A percentile compares a stretch with the other conserved stretches of the same genome.
phyloP scores from a whole-genome alignment of 306 rosid species.

The Oxytropis ochrocephala region DNA sequence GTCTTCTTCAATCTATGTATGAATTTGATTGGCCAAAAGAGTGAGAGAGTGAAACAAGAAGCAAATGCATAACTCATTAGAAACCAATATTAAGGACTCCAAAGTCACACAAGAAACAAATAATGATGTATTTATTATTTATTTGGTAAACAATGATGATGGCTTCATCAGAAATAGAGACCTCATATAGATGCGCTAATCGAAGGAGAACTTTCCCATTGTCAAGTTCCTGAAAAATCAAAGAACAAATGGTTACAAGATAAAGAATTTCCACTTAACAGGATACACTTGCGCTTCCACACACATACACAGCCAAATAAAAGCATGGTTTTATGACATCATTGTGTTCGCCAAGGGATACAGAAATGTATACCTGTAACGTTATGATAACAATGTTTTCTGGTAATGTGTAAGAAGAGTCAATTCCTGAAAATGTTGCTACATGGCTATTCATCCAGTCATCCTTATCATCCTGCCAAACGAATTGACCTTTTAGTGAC shows the following conservation, averaged over 20 bases:
- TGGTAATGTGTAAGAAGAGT: conserved; percentile 59
- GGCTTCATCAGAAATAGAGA: conserved; percentile 19
- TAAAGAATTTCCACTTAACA: not conserved
- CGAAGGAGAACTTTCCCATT: conserved; percentile 62
- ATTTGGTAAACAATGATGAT: not conserved
- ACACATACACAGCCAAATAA: not conserved
- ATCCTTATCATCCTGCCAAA: conserved; percentile 55
- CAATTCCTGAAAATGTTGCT: conserved; percentile 49
- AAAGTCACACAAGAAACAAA: not conserved
- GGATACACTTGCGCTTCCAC: not conserved
- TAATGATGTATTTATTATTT: not conserved
- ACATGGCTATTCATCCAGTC: conserved; percentile 51
- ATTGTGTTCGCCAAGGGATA: conserved; percentile 6
- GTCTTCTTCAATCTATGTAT: conserved; percentile 66
- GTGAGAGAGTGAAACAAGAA: conserved; percentile 12
- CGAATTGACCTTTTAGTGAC: conserved; percentile 6
- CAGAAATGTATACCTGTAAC: conserved; percentile 44
- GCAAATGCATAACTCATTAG: conserved; percentile 1
- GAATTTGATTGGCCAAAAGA: conserved; percentile 2
- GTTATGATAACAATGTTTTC: conserved; percentile 59
- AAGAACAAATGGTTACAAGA: conserved; percentile 1
- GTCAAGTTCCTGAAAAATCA: conserved; percentile 55
- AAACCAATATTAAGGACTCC: not conserved
- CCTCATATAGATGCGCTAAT: conserved; percentile 79
- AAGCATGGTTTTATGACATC: not conserved